Evolutionary conservation across 2,329 filamentous ascomycete species (phyloP), one percentile per base, ranked within the genome.

Genomic region (Xylaria sp.): DNA sequence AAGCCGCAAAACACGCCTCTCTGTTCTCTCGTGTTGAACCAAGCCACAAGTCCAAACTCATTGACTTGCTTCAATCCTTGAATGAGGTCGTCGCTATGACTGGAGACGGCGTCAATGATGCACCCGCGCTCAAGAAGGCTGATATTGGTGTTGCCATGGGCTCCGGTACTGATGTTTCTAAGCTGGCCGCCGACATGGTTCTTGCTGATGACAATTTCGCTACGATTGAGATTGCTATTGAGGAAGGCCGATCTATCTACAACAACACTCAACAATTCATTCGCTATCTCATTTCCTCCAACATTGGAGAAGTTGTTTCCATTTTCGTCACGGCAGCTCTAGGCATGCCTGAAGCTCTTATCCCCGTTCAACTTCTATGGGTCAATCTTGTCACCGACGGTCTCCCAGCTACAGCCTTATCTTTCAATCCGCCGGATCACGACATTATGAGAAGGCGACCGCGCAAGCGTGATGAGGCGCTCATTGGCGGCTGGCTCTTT

Each of bases 201-300:
- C 90, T 99, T 60, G 93, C 94, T 30, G 97, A 99, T 82, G 94
- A 98, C 83, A 99, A 99, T 85, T 99, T 99, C 81, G 96, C 96
- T 70, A 99, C 96, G 3, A 99, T 99, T 74, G 93, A 97, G 80
- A 86, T 93, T 64, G 96, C 96, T 58, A 94, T 99, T 71, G 96
- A 99, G 80, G 96, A 99, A 82, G 96, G 96, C 62, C 92, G 96
- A 71, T 94, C 94, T 71, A 99, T 99, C 82, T 99, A 98, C 88
- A 98, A 96, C 90, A 99, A 99, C 86, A 99, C 96, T 5, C 96
- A 99, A 80, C 96, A 99, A 80, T 99, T 99, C 82, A 99, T 99
- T 82, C 93, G 97, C 58, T 99, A 99, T 81, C 88, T 99, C 69
- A 99, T 99, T 80, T 98, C 95, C 8, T 98, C 95, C 72, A 99